phyloP scores from a whole-genome alignment of 2,329 filamentous ascomycete species.

The Hortaea sp. region DNA sequence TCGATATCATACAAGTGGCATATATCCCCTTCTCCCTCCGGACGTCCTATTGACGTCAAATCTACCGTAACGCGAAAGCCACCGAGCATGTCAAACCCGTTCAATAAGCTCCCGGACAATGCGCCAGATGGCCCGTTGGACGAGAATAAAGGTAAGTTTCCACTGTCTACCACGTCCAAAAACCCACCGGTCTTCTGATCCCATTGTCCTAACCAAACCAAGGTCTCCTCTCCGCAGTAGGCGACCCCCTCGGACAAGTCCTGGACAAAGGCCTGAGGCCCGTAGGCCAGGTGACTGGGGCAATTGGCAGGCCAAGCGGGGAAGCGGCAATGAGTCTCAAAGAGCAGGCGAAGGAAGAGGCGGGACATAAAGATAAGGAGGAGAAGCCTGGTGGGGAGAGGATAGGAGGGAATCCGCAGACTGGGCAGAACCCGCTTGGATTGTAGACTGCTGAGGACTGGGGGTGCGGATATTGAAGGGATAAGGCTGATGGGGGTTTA shows the following conservation, averaged over 20 bases:
- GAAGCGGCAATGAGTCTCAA: slow-evolving; percentile 18
- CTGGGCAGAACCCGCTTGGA: slow-evolving; percentile 26
- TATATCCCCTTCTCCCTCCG: too few species aligned
- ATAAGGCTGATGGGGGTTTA: not conserved
- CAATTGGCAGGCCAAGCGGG: slow-evolving; percentile 20
- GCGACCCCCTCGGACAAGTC: slow-evolving; percentile 25
- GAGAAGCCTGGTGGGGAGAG: slow-evolving; percentile 20
- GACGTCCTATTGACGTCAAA: too few species aligned
- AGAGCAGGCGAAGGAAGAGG: slow-evolving; percentile 15
- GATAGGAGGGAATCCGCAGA: slow-evolving; percentile 27
- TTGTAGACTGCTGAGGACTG: slow-evolving; percentile 10
- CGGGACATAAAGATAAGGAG: slow-evolving; percentile 11
- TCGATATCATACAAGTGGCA: too few species aligned
- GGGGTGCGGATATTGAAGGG: not conserved
- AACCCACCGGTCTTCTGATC: not conserved
- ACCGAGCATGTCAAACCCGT: not conserved
- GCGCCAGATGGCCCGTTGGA: not conserved
- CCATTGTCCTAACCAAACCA: not conserved
- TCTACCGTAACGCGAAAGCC: too few species aligned
- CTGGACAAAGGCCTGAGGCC: slow-evolving; percentile 21
- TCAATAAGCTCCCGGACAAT: not conserved
- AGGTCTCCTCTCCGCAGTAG: slow-evolving; percentile 22
- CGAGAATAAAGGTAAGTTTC: not conserved
- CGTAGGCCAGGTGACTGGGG: slow-evolving; percentile 21
- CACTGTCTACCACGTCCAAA: not conserved